These are phyloP conservation scores for Termitomyces sp. DNA, from an alignment of 768 basidiomycete species.

Conservation along the genomic window DNA sequence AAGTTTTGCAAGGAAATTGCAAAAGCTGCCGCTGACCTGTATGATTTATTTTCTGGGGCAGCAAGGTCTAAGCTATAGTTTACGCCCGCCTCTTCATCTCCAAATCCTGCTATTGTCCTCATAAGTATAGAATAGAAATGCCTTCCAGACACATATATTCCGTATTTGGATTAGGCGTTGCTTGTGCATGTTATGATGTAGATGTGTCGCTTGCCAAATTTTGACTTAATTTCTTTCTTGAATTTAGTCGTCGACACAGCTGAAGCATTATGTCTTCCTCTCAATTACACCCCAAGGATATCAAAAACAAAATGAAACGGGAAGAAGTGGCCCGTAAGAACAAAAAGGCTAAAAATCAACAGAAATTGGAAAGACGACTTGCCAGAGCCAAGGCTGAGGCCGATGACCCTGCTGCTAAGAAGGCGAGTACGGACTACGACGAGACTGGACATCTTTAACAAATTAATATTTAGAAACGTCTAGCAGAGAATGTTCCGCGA, in stretches of 20 bases:
- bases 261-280: constrained; percentile 43
- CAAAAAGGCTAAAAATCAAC: constrained; percentile 76
- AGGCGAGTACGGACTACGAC: constrained; percentile 41
- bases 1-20: constrained; percentile 70
- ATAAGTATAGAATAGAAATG: background rate
- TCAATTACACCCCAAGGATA: constrained; percentile 60
- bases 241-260: background rate
- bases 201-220: background rate
- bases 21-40: constrained; percentile 61
- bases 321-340: constrained; percentile 70
- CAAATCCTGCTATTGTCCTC: background rate
- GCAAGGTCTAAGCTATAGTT: constrained; percentile 27
- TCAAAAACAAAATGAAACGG: constrained; percentile 87
- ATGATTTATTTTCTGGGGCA: constrained; percentile 45
- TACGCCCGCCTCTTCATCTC: background rate
- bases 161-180: background rate
- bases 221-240: background rate
- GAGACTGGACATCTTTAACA: background rate
- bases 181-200: constrained; percentile 7
- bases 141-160: no score
- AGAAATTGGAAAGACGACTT: constrained; percentile 77
- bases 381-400: constrained; percentile 75
- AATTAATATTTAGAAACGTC: constrained; percentile 56
- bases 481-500: constrained; percentile 79
- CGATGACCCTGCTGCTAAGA: constrained; percentile 71